Evolutionary conservation across 371 early-diverging fungal species (phyloP), one percentile per base, ranked within the genome.

Genomic region (Gilbertella persicaria): DNA sequence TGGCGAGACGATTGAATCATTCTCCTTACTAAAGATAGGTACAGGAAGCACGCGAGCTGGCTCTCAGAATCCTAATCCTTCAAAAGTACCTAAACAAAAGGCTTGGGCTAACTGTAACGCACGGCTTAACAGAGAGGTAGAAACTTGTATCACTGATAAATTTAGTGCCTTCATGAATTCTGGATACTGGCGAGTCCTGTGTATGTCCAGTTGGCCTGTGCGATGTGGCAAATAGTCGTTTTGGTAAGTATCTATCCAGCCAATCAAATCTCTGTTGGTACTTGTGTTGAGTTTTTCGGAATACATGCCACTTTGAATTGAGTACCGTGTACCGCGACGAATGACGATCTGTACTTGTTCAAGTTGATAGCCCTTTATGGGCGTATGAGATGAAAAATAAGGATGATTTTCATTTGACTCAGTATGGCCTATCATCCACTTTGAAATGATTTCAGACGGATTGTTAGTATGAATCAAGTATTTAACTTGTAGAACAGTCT

Each of bases 261-360:
- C 20, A 5, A 55, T n/a, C 16, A 55, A 28, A 14, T 16, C 33
- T 3, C 44, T 7, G 14, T 61, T 64, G 5, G 23, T 37, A 35
- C 63, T 58, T 13, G 21, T 14, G 3, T 24, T 20, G 2, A 71
- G 42, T 14, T 33, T 36, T 3, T 48, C 25, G 5, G 54, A 54
- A 4, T 44, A 24, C 4, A 59, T 62, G 23, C 64, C 60, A 8
- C 50, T 55, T 9, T 20, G 24, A 0, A 48, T 58, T 1, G 72
- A 63, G 28, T 60, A 68, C 0, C 72, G 62, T 5, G 65, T 62
- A 10, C 72, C 72, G 37, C 68, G 72, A 6, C 72, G 69, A 30
- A 60, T 49, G 9, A 71, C 39, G 4, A 65, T n/a, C 23, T 71
- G 72, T 0, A 66, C 38, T 28, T 68, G 72, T 10, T 59, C 48